Conservation (phyloP, 345 rosid genomes). For the Eucalyptus tenuipes region DNA sequence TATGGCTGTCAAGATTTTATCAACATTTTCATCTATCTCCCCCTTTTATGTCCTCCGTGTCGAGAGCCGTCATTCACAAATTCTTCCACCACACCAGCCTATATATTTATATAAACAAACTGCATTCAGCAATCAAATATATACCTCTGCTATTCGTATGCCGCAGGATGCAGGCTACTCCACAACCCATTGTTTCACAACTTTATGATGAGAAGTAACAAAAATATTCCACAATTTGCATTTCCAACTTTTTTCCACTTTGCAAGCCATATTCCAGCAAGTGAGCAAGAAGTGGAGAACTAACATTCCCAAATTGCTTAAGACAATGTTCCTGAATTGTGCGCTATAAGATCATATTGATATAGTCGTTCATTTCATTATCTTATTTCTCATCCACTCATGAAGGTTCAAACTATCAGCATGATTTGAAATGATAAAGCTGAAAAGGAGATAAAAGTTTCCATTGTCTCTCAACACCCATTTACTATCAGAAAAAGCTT, state of each 20-base stretch:
- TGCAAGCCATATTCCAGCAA: no score
- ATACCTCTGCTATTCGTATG: no score
- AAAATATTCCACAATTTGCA: no score
- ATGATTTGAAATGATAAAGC: neutral
- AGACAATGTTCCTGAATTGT: no score
- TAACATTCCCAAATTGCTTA: no score
- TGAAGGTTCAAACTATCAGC: neutral
- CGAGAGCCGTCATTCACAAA: slow-evolving; percentile 70
- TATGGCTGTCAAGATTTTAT: slow-evolving; percentile 73
- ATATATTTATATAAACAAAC: neutral
- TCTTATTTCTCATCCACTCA: no score
- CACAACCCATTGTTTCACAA: no score
- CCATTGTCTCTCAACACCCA: neutral
- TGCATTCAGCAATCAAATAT: neutral
- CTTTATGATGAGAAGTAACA: no score
- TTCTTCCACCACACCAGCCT: slow-evolving; percentile 92
- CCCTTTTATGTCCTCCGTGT: slow-evolving; percentile 76
- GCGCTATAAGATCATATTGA: neutral
- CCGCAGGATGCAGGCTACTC: no score
- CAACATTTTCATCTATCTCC: slow-evolving; percentile 85
- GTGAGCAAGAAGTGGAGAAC: no score
- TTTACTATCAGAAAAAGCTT: neutral
- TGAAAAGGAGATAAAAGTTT: neutral
- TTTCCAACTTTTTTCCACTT: no score
- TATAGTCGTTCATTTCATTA: neutral